Evolutionary conservation across 352 stramenopile species (phyloP).

Genomic region (Pythium biforme): DNA sequence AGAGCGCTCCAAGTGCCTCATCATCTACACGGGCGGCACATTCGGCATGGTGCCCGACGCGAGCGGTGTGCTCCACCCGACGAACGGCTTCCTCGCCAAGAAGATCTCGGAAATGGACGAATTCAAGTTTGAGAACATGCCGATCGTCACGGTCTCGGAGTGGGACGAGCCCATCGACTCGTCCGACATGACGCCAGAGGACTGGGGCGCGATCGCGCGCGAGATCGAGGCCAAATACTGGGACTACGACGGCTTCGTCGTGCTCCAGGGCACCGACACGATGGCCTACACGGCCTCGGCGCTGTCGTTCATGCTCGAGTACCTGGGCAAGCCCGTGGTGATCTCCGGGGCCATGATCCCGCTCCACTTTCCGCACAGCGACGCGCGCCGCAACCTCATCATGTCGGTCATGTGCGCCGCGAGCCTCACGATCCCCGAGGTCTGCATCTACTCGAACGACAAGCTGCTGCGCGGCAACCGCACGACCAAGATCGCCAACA

Average conservation of each 20-base stretch:
- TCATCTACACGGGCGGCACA: slow-evolving; percentile 91
- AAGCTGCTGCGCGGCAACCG: slow-evolving; percentile 94
- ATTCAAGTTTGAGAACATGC: slow-evolving; percentile 83
- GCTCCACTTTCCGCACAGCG: slow-evolving; percentile 95
- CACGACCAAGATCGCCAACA: slow-evolving; percentile 95
- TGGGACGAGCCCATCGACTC: slow-evolving; percentile 90
- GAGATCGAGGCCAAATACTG: slow-evolving; percentile 95
- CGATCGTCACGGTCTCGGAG: slow-evolving; percentile 68
- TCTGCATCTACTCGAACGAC: slow-evolving; percentile 96
- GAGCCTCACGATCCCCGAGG: slow-evolving; percentile 80
- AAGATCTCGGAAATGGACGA: slow-evolving; percentile 88
- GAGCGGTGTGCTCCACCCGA: slow-evolving; percentile 77
- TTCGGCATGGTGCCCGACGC: slow-evolving; percentile 89
- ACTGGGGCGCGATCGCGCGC: slow-evolving; percentile 92
- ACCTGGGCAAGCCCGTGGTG: slow-evolving; percentile 94
- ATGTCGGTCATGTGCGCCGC: slow-evolving; percentile 90
- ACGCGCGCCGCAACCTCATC: slow-evolving; percentile 96
- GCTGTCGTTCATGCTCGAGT: slow-evolving; percentile 97
- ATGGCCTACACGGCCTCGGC: slow-evolving; percentile 97
- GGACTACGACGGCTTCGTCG: slow-evolving; percentile 96
- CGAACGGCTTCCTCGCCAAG: slow-evolving; percentile 85
- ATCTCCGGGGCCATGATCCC: slow-evolving; percentile 97
- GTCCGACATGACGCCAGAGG: slow-evolving; percentile 79
- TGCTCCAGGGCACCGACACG: slow-evolving; percentile 97
- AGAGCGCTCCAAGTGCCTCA: slow-evolving; percentile 63